phyloP scores from a whole-genome alignment of 2,329 filamentous ascomycete species.

The Colletotrichum musicola region DNA sequence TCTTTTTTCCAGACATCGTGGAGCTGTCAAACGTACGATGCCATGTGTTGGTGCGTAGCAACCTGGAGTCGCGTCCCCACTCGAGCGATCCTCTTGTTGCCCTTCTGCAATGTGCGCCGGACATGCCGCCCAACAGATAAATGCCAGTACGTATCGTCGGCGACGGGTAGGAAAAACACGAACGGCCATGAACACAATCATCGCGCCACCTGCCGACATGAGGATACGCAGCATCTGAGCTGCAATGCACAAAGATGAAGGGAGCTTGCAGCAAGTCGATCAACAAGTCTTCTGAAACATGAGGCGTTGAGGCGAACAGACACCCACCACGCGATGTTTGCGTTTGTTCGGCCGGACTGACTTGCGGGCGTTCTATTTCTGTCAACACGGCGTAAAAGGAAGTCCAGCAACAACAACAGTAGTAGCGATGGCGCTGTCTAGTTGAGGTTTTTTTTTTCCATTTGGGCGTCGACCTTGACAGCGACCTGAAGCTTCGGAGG shows the following conservation, averaged over 20 bases:
- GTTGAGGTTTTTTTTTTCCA: background rate
- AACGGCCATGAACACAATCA: background rate
- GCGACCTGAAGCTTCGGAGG: constrained; percentile 32
- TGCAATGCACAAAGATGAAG: constrained; percentile 34
- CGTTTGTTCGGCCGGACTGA: constrained; percentile 25
- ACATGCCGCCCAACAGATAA: constrained; percentile 25
- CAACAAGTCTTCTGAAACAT: constrained; percentile 37
- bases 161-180: constrained; percentile 8
- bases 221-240: constrained; percentile 15
- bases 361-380: constrained; percentile 30
- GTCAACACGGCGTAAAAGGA: background rate
- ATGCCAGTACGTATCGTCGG: constrained; percentile 12
- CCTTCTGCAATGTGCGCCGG: constrained; percentile 20
- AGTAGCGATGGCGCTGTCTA: background rate
- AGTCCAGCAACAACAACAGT: constrained; percentile 4
- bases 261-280: constrained; percentile 35
- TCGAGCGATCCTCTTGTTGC: constrained; percentile 21
- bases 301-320: constrained; percentile 39
- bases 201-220: constrained; percentile 19
- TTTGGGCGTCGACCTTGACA: constrained; percentile 9
- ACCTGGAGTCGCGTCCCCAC: constrained; percentile 25
- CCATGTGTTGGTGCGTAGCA: constrained; percentile 34
- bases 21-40: constrained; percentile 38
- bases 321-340: constrained; percentile 32
- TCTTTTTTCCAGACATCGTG: constrained; percentile 32